Percentiles rank a stretch among this genome's conserved stretches.
Conservation (phyloP, 208 protist genomes). For the Trichomonas tenax region DNA sequence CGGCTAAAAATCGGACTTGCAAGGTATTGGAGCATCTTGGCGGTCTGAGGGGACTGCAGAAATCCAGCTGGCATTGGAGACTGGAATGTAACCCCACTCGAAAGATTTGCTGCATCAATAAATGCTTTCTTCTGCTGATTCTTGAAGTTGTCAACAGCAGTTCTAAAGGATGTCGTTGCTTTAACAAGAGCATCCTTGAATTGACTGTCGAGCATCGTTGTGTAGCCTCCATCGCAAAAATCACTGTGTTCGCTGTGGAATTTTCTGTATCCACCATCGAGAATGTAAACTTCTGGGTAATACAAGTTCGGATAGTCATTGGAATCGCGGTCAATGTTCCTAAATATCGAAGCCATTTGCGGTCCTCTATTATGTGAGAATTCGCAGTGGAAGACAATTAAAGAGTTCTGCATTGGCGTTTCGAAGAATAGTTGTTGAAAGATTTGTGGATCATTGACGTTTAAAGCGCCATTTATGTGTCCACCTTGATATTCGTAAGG, state of each 20-base stretch:
- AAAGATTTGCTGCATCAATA: not conserved
- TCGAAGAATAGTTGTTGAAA: conserved; percentile 20
- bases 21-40: not conserved
- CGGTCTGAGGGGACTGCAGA: not conserved
- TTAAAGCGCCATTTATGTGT: conserved; percentile 19
- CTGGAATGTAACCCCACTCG: not conserved
- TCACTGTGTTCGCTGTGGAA: not conserved
- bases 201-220: not conserved
- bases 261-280: not conserved
- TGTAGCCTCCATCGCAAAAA: not conserved
- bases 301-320: not conserved
- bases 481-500: conserved; percentile 33
- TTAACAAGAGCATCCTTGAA: not conserved
- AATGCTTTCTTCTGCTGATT: not conserved
- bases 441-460: not conserved
- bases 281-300: not conserved
- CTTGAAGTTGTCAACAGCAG: not conserved
- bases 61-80: not conserved
- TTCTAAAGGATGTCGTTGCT: not conserved
- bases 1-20: not conserved
- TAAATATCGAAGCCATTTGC: not conserved
- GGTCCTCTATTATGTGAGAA: conserved; percentile 26
- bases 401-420: not conserved
- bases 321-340: not conserved
- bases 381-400: conserved; percentile 25